phyloP scores from a whole-genome alignment of 768 basidiomycete genomes.

The Chalciporus pseudorubinellus region DNA sequence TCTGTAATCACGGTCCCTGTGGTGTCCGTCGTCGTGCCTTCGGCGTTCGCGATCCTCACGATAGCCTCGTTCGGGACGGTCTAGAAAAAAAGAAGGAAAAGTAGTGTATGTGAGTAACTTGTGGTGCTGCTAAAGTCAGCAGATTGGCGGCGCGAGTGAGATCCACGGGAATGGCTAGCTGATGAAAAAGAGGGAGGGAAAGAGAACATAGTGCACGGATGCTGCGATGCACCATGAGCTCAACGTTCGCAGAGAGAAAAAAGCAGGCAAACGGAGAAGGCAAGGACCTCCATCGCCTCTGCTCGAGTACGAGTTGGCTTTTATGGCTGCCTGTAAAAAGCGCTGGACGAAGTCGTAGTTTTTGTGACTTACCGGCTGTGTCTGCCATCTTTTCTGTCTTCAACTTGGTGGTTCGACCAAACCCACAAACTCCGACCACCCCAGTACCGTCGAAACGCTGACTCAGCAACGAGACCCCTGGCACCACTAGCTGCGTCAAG shows the following conservation, averaged over 20 bases:
- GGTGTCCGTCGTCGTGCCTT: conserved; percentile 56
- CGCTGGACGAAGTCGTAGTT: conserved; percentile 12
- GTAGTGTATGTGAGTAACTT: conserved; percentile 51
- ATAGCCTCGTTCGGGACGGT: conserved; percentile 51
- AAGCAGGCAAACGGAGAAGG: conserved; percentile 30
- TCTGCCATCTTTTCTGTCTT: conserved; percentile 44
- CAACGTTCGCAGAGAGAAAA: conserved; percentile 47
- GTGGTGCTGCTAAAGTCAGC: conserved; percentile 40
- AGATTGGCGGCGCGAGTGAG: conserved; percentile 40
- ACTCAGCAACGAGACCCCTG: conserved; percentile 26
- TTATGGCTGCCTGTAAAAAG: conserved; percentile 29
- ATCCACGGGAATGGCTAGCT: conserved; percentile 62
- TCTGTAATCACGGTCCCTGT: conserved; percentile 51
- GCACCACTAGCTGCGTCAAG: conserved; percentile 2
- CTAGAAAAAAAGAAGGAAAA: conserved; percentile 49
- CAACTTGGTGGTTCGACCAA: conserved; percentile 25
- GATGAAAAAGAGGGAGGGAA: conserved; percentile 29
- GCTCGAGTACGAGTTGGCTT: conserved; percentile 28
- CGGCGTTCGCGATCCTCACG: conserved; percentile 64
- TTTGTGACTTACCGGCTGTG: conserved; percentile 50
- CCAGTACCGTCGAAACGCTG: conserved; percentile 15
- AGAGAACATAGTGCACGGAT: conserved; percentile 45
- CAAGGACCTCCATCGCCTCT: conserved; percentile 36
- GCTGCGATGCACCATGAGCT: conserved; percentile 61
- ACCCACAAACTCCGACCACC: conserved; percentile 22